These are phyloP conservation scores for Chytriomyces hyalinus DNA, from an alignment of 192 early-diverging fungal species.

Conservation along the genomic window DNA sequence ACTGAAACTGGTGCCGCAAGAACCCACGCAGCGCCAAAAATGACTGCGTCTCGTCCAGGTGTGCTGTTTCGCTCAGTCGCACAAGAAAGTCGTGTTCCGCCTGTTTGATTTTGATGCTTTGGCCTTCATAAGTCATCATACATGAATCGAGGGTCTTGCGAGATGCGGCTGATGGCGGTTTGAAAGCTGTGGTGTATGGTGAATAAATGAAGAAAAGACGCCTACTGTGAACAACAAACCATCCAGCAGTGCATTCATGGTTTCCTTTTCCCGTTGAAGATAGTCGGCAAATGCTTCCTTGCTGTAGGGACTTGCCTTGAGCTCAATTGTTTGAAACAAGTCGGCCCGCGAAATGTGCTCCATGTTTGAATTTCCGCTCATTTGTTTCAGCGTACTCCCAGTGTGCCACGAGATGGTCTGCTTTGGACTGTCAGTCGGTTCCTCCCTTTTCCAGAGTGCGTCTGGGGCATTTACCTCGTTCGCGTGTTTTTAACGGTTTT, in stretches of 20 bases:
- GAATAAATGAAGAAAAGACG: neutral
- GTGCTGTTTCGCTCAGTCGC: constrained; percentile 29
- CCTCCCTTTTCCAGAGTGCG: no score
- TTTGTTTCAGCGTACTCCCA: no score
- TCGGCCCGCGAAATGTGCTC: neutral
- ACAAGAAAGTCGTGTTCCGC: constrained; percentile 37
- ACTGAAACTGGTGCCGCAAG: neutral
- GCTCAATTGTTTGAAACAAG: neutral
- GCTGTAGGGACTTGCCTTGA: neutral
- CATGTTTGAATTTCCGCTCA: neutral
- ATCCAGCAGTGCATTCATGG: neutral
- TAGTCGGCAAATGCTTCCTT: neutral
- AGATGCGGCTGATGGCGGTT: constrained; percentile 28
- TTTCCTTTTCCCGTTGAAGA: neutral
- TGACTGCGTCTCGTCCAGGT: neutral
- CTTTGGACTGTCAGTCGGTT: no score
- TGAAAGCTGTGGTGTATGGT: constrained; percentile 10
- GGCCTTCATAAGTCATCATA: constrained; percentile 22
- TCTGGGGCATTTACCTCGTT: neutral
- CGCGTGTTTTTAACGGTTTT: neutral
- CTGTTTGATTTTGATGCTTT: constrained; percentile 37
- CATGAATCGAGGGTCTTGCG: constrained; percentile 27
- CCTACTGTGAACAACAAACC: neutral
- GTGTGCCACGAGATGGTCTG: no score
- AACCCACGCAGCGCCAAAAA: neutral